Evolutionary conservation across 2,329 filamentous ascomycete species (phyloP).

Genomic region (Sporothrix dimorphospora): DNA sequence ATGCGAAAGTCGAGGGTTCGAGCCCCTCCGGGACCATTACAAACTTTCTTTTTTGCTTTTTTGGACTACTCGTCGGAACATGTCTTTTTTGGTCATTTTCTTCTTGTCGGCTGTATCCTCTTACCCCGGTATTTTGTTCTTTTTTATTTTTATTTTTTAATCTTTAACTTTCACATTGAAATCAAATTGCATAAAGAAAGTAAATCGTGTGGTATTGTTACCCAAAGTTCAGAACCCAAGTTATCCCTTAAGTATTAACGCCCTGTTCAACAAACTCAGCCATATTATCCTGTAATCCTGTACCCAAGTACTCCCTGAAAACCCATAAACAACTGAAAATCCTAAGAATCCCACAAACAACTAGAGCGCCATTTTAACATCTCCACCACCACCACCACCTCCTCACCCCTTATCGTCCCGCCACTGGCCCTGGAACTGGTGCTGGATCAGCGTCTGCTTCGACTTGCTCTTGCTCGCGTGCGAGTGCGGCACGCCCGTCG

Average conservation of each 20-base stretch:
- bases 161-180: background rate
- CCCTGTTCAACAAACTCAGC: too few species aligned
- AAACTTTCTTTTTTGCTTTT: conserved; percentile 2
- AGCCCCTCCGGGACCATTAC: conserved; percentile 35
- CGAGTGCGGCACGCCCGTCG: conserved; percentile 34
- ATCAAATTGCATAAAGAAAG: background rate
- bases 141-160: background rate
- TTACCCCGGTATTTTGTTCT: background rate
- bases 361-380: background rate
- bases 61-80: background rate
- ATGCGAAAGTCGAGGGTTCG: conserved; percentile 37
- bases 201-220: background rate
- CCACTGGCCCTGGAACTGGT: conserved; percentile 33
- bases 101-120: too few species aligned
- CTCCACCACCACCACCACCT: too few species aligned
- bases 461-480: conserved; percentile 23
- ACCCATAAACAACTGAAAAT: background rate
- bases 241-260: background rate
- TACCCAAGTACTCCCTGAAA: background rate
- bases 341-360: background rate
- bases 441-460: conserved; percentile 26
- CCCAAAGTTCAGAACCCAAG: background rate
- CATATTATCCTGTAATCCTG: too few species aligned
- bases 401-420: conserved; percentile 20
- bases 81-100: background rate